phyloP scores from a whole-genome alignment of 192 early-diverging fungal species.

The Coemansia sp. region DNA sequence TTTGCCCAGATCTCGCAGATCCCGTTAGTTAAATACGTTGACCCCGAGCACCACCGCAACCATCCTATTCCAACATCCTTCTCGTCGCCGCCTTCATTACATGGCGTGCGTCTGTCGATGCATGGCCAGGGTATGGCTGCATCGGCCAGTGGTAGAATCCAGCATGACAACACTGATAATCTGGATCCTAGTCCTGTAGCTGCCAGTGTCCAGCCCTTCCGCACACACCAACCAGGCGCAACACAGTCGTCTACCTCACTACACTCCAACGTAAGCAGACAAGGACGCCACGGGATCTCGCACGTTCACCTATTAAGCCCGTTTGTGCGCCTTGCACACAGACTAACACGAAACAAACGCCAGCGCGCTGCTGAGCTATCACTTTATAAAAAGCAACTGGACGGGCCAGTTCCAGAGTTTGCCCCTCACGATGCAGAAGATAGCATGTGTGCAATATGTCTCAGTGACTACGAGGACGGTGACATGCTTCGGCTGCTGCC shows the following conservation, averaged over 20 bases:
- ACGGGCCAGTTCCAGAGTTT: constrained; percentile 48
- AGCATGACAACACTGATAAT: background rate
- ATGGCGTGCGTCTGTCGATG: constrained; percentile 11
- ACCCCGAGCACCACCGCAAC: constrained; percentile 5
- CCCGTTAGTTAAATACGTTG: constrained; percentile 65
- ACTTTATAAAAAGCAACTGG: constrained; percentile 47
- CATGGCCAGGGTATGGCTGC: background rate
- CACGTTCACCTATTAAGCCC: constrained; percentile 40
- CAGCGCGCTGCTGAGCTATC: constrained; percentile 47
- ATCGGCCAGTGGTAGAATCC: background rate
- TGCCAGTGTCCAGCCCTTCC: constrained; percentile 1
- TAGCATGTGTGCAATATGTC: constrained; percentile 77
- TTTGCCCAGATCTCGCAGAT: constrained; percentile 70
- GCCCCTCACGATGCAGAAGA: constrained; percentile 64
- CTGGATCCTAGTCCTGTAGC: background rate
- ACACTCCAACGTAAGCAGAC: constrained; percentile 12
- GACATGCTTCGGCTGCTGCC: constrained; percentile 72
- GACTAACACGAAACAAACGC: constrained; percentile 41
- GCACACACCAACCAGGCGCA: constrained; percentile 11
- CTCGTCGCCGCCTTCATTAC: constrained; percentile 45
- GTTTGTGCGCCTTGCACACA: constrained; percentile 50
- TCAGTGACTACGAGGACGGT: constrained; percentile 74
- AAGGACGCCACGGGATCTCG: constrained; percentile 27
- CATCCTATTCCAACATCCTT: constrained; percentile 3
- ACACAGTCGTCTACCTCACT: constrained; percentile 41